Base-by-base conservation (phyloP, 2,329 filamentous ascomycete genomes). In the Elsinoe batatas region DNA sequence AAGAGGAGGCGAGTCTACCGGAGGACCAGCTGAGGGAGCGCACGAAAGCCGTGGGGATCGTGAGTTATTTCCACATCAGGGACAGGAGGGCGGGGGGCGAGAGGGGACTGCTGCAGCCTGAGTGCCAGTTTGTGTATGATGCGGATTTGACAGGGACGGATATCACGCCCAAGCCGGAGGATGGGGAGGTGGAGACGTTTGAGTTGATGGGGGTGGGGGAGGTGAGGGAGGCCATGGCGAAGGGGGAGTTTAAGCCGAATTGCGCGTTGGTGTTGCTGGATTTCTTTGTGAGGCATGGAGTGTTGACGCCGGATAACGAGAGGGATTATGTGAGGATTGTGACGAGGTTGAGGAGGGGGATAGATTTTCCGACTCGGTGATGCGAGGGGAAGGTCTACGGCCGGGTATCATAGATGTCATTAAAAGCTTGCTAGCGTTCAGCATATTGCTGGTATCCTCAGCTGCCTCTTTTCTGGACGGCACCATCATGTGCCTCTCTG, bases 81-180 rank as follows among this genome's bases (percentile, higher is more conserved):
- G 84, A 89, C 64, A 74, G 80, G 63, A 77, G 82, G 33, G 83
- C 88, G 2, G 88, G 89, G 10, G 91, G 90, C 8, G 89, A 96
- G 71, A 81, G 78, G 8, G 85, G 84, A 10, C 76, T 94, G 64
- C 77, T 95, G 66, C 91, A 95, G 71, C 93, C 93, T 0, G 93
- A 97, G 72, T 84, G 83, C 64, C 85, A 97, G 71, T 96, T 90
- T 75, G 76, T 95, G 43, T 98, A 93, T 72, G 90, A 98, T 68
- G 74, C 97, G 59, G 84, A 89, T 69, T 74, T 98, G 60, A 79
- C 84, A 1, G 53, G 42, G 15, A 71, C 74, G 4, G 81, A 83
- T 58, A 76, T 89, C 3, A 73, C 81, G 35, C 90, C 87, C 11
- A 79, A 78, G 66, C 91, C 91, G 15, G 84, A 86, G 57, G 93